phyloP scores from a whole-genome alignment of 371 early-diverging fungal genomes.

The Mucor lusitanicus region DNA sequence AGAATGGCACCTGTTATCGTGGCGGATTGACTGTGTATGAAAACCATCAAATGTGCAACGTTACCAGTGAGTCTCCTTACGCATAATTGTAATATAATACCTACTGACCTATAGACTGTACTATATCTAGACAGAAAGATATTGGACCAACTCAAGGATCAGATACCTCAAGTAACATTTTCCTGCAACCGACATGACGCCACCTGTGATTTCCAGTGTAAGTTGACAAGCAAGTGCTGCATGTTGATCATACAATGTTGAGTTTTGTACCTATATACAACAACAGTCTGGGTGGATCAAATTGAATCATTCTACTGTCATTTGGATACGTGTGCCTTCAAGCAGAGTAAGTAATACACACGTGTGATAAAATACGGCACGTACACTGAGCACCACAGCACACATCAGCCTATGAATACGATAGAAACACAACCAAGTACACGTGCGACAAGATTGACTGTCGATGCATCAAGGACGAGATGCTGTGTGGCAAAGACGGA shows the following conservation, averaged over 20 bases:
- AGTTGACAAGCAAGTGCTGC: not conserved
- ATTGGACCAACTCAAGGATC: conserved; percentile 59
- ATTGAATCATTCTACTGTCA: conserved; percentile 80
- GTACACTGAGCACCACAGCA: not conserved
- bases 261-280: too few relatives aligned
- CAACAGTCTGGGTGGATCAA: conserved; percentile 77
- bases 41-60: conserved; percentile 86
- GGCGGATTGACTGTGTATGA: conserved; percentile 76
- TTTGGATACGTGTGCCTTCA: conserved; percentile 64
- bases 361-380: not conserved
- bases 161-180: conserved; percentile 73
- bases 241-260: too few relatives aligned
- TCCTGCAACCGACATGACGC: conserved; percentile 56
- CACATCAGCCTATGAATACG: conserved; percentile 28
- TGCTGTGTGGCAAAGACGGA: conserved; percentile 81
- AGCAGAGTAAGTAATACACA: not conserved
- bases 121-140: conserved; percentile 55
- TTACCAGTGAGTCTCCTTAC: conserved; percentile 69
- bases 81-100: not conserved
- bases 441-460: conserved; percentile 71
- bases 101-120: not conserved
- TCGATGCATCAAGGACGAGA: conserved; percentile 70
- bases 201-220: conserved; percentile 72
- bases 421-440: conserved; percentile 57
- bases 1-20: conserved; percentile 84